Conservation (phyloP, 495 filamentous ascomycete species). For the Xylona heveae region DNA sequence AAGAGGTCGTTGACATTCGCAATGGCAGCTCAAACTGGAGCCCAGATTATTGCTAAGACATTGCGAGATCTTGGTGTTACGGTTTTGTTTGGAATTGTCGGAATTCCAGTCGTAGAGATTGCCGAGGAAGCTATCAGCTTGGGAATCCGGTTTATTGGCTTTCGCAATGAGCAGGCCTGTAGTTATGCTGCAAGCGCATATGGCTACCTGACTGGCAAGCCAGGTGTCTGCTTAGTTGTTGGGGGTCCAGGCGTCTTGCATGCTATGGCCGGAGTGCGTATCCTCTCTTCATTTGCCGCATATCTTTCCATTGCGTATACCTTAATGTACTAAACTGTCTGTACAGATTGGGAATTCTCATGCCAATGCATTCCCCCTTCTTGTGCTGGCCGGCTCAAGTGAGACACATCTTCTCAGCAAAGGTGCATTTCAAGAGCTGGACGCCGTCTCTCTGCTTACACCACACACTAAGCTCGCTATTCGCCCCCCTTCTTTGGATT, state of each 20-base stretch:
- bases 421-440: constrained; percentile 41
- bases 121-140: constrained; percentile 39
- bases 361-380: constrained; percentile 35
- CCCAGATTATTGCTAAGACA: constrained; percentile 34
- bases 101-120: constrained; percentile 42
- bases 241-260: constrained; percentile 45
- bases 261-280: constrained; percentile 33
- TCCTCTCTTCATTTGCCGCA: not conserved
- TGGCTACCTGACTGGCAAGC: constrained; percentile 39
- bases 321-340: not conserved
- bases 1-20: too few species aligned
- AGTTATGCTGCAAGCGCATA: constrained; percentile 42
- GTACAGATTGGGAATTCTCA: constrained; percentile 29
- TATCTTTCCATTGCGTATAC: not conserved
- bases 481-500: constrained; percentile 25
- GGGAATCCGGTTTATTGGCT: constrained; percentile 42
- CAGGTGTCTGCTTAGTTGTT: constrained; percentile 41
- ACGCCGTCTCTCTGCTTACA: constrained; percentile 32
- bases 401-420: constrained; percentile 31
- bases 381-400: constrained; percentile 34
- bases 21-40: constrained; percentile 26
- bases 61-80: constrained; percentile 31
- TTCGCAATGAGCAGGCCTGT: constrained; percentile 45
- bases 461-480: constrained; percentile 37
- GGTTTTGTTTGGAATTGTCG: constrained; percentile 43